Percentiles rank a stretch among this genome's conserved stretches.
Conservation (phyloP, 306 rosid genomes). For the Casuarina equisetifolia region DNA sequence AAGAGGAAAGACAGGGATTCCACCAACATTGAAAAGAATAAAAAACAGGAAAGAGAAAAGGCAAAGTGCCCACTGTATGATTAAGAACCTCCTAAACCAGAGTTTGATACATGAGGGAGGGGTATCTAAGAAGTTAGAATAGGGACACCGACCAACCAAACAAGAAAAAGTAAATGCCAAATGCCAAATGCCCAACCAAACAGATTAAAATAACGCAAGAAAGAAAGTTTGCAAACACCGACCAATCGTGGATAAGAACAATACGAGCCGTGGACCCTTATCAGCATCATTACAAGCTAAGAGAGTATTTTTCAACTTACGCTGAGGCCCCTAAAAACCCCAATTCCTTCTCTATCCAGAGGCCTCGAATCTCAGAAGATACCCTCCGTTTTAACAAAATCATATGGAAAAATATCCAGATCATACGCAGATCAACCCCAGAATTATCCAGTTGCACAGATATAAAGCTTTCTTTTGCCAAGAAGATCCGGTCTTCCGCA, state of each 20-base stretch:
- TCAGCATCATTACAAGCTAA: too few species aligned
- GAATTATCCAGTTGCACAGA: neutral
- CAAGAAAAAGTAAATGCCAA: neutral
- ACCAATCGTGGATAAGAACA: neutral
- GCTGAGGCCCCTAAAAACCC: neutral
- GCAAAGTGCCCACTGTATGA: neutral
- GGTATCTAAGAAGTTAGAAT: neutral
- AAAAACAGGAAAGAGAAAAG: neutral
- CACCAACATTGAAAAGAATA: neutral
- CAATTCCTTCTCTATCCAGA: neutral
- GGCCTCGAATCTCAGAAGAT: neutral
- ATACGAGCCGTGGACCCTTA: neutral
- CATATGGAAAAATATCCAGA: neutral
- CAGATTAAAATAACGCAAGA: neutral
- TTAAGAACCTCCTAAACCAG: slow-evolving; percentile 1
- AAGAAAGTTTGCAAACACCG: slow-evolving; percentile 3
- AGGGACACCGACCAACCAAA: neutral
- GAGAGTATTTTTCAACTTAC: too few species aligned
- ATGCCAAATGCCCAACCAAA: slow-evolving; percentile 1
- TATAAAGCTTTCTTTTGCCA: neutral
- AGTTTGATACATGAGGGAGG: neutral
- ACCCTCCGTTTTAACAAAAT: neutral
- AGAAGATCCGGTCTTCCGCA: neutral
- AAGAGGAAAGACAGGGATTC: neutral
- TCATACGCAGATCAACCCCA: neutral